A percentile compares a stretch with the other conserved stretches of the same genome.
Evolutionary conservation across 2,329 filamentous ascomycete species (phyloP).

Genomic region (Aspergillus proliferans): DNA sequence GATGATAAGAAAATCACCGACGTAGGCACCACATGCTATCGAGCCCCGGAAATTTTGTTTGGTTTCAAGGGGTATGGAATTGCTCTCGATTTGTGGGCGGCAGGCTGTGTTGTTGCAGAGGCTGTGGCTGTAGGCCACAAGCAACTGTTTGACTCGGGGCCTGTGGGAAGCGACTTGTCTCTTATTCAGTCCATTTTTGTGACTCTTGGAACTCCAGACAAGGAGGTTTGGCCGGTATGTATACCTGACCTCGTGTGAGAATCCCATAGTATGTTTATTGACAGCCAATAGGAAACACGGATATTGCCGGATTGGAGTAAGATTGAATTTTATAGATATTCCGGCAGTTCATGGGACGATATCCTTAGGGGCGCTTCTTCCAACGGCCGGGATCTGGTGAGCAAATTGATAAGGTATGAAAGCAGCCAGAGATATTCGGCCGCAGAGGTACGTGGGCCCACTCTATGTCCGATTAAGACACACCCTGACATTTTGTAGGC

Average conservation of each 20-base stretch:
- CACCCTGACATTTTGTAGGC: conserved; percentile 24
- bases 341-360: conserved; percentile 59
- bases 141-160: conserved; percentile 77
- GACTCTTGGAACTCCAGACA: conserved; percentile 78
- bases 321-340: conserved; percentile 71
- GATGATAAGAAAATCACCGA: conserved; percentile 72
- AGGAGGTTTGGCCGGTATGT: conserved; percentile 71
- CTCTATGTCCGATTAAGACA: neutral
- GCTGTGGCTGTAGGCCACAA: conserved; percentile 50
- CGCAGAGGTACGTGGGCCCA: conserved; percentile 44
- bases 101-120: conserved; percentile 79
- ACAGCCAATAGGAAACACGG: conserved; percentile 26
- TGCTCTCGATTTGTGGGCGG: conserved; percentile 80
- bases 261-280: no score
- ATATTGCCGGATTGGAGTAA: conserved; percentile 81
- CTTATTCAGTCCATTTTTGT: conserved; percentile 90
- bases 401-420: conserved; percentile 65
- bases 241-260: neutral
- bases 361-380: conserved; percentile 59
- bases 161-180: conserved; percentile 85
- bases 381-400: conserved; percentile 60
- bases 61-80: conserved; percentile 67
- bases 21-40: conserved; percentile 86
- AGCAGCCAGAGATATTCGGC: conserved; percentile 62
- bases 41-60: conserved; percentile 85